Conservation (phyloP, 805 yeast genomes). For the Candida rishiriensis region DNA sequence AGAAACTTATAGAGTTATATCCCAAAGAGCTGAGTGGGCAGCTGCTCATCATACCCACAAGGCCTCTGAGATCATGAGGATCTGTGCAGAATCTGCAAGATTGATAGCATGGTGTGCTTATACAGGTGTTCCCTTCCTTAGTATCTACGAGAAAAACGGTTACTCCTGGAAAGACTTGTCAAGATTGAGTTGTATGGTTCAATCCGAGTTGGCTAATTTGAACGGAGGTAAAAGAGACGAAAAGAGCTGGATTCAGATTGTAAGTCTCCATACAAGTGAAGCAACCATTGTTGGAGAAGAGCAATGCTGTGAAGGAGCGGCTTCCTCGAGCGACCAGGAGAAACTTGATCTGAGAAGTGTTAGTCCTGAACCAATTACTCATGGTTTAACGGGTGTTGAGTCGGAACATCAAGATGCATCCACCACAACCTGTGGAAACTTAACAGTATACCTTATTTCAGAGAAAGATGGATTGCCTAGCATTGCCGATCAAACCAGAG, state of each 20-base stretch:
- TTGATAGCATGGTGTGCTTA: conserved; percentile 27
- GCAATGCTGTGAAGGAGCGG: neutral
- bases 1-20: conserved; percentile 29
- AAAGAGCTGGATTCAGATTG: conserved; percentile 20
- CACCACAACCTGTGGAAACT: conserved; percentile 4
- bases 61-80: conserved; percentile 38
- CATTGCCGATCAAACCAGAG: neutral
- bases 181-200: conserved; percentile 22
- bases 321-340: no score
- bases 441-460: conserved; percentile 10
- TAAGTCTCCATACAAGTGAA: conserved; percentile 16
- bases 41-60: conserved; percentile 35
- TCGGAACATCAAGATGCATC: conserved; percentile 9
- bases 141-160: conserved; percentile 27
- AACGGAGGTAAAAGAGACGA: conserved; percentile 11
- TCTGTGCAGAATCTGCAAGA: conserved; percentile 34
- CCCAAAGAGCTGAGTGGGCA: conserved; percentile 35
- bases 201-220: conserved; percentile 21
- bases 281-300: conserved; percentile 10
- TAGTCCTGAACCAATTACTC: conserved; percentile 14
- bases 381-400: conserved; percentile 4
- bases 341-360: conserved; percentile 4
- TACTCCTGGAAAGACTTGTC: conserved; percentile 26
- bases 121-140: conserved; percentile 20
- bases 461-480: neutral